Evolutionary conservation across 768 basidiomycete genomes (phyloP).

Genomic region (Tulasnella calospora): DNA sequence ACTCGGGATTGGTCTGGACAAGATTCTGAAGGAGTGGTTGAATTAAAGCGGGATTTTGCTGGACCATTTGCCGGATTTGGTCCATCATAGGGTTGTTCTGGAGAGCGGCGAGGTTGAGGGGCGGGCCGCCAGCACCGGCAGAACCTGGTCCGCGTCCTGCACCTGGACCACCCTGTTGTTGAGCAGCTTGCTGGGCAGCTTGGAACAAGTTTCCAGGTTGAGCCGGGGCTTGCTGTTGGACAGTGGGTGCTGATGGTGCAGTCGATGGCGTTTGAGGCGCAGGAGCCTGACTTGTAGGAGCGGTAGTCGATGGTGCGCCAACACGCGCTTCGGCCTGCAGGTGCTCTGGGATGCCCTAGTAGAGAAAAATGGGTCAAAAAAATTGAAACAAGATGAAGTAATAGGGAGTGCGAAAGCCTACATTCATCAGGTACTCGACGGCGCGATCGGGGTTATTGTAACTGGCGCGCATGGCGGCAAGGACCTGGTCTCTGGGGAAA

Average conservation of each 20-base stretch:
- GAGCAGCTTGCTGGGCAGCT: conserved; percentile 41
- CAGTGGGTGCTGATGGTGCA: conserved; percentile 32
- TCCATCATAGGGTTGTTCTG: conserved; percentile 60
- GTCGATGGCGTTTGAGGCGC: conserved; percentile 36
- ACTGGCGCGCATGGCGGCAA: conserved; percentile 81
- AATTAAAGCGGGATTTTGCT: conserved; percentile 68
- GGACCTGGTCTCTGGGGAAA: conserved; percentile 77
- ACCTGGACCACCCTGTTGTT: conserved; percentile 36
- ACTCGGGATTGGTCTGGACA: conserved; percentile 61
- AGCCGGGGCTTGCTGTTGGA: conserved; percentile 26
- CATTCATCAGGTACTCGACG: conserved; percentile 95
- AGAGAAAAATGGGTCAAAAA: not conserved
- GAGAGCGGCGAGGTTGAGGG: conserved; percentile 45
- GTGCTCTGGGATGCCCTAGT: conserved; percentile 74
- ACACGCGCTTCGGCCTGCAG: conserved; percentile 47
- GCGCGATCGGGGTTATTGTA: conserved; percentile 98
- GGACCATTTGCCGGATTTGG: conserved; percentile 66
- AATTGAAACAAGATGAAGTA: conserved; percentile 19
- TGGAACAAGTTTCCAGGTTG: conserved; percentile 66
- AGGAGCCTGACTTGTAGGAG: conserved; percentile 39
- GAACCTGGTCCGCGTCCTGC: conserved; percentile 37
- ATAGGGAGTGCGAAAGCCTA: conserved; percentile 39
- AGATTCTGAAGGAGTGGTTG: conserved; percentile 85
- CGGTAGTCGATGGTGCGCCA: conserved; percentile 13
- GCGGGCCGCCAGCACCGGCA: conserved; percentile 38